phyloP scores from a whole-genome alignment of 108 stramenopile genomes.

The Poteriospumella lacustris region DNA sequence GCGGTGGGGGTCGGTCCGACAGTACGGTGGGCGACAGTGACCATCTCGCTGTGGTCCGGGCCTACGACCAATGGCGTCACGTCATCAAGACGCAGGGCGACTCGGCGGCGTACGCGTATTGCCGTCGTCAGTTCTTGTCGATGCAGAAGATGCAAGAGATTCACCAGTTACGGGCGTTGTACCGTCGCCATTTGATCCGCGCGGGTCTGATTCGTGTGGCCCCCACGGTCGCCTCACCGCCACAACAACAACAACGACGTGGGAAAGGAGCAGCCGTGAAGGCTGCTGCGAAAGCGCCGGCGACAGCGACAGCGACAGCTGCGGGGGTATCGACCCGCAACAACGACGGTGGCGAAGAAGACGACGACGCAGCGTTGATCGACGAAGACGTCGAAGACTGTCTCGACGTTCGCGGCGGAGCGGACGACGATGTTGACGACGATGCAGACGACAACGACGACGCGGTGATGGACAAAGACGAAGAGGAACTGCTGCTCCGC shows the following conservation, averaged over 20 bases:
- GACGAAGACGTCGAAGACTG: neutral
- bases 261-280: too few species aligned
- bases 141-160: neutral
- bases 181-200: neutral
- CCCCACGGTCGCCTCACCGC: too few species aligned
- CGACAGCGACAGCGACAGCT: too few species aligned
- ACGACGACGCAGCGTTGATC: neutral
- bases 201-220: neutral
- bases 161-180: neutral
- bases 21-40: conserved; percentile 69
- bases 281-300: too few species aligned
- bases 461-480: neutral
- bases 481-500: neutral
- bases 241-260: too few species aligned
- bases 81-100: neutral
- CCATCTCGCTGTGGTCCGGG: conserved; percentile 74
- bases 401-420: neutral
- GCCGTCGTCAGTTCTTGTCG: neutral
- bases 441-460: neutral
- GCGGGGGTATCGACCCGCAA: neutral
- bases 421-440: neutral
- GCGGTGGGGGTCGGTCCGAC: conserved; percentile 60
- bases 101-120: neutral
- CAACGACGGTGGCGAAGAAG: neutral
- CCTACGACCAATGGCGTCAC: conserved; percentile 62